Evolutionary conservation across 176 grass and related monocot species (phyloP).

Genomic region (Hsuehochloa calcarea): DNA sequence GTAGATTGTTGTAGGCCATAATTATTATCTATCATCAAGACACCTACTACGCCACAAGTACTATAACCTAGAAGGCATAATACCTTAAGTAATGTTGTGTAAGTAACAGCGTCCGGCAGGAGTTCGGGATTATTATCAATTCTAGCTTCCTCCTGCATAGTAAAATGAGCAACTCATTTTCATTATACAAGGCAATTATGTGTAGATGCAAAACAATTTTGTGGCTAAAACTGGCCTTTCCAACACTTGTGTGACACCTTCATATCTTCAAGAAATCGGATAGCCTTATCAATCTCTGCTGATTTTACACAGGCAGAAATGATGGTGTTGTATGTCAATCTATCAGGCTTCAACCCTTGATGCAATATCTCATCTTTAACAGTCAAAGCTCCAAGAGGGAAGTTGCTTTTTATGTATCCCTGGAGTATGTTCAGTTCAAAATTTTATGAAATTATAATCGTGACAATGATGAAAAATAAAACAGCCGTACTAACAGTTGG

Average conservation of each 20-base stretch:
- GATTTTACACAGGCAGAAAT: conserved; percentile 82
- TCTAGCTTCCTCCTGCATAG: conserved; percentile 78
- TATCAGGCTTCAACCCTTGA: conserved; percentile 90
- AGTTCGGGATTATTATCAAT: conserved; percentile 53
- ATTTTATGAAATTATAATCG: background rate
- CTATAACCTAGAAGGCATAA: background rate
- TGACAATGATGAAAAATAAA: conserved; percentile 6
- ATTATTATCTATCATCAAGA: background rate
- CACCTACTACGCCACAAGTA: background rate
- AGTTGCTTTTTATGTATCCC: conserved; percentile 83
- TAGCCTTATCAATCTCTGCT: conserved; percentile 66
- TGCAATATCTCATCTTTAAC: conserved; percentile 85
- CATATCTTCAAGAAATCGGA: conserved; percentile 92
- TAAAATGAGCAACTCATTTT: conserved; percentile 45
- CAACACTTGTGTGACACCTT: conserved; percentile 91
- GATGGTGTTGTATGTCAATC: conserved; percentile 86
- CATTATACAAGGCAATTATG: conserved; percentile 22
- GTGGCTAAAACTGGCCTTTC: conserved; percentile 89
- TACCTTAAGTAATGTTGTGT: conserved; percentile 93
- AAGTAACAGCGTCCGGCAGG: conserved; percentile 81
- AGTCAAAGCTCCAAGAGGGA: conserved; percentile 82
- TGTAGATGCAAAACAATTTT: conserved; percentile 36
- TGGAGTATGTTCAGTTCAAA: conserved; percentile 36
- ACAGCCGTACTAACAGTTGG: background rate
- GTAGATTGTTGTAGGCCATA: background rate